Conservation (phyloP, 1,284 basidiomycete genomes). For the Apiotrichum veenhuisii region DNA sequence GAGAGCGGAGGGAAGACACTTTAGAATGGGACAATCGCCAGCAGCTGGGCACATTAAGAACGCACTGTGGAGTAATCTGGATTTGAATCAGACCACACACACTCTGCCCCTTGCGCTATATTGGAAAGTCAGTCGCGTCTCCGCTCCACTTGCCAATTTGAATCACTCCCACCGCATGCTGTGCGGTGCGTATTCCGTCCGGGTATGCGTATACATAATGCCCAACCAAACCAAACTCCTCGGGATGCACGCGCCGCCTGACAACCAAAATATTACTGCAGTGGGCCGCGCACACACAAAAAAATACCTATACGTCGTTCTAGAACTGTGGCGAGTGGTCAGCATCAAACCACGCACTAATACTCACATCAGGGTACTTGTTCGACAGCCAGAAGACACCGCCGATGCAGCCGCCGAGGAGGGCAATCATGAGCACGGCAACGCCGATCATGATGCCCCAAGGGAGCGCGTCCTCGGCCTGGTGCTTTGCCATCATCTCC, state of each 20-base stretch:
- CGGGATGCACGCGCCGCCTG: background rate
- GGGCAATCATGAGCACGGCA: background rate
- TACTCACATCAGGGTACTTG: conserved; percentile 7
- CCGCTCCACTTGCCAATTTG: background rate
- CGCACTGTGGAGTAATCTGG: too few species aligned
- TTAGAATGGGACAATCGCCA: too few species aligned
- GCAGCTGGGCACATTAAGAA: background rate
- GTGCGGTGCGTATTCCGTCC: background rate
- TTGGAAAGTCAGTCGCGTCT: background rate
- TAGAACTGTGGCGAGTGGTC: background rate
- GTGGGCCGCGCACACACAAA: background rate
- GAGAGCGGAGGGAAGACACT: background rate
- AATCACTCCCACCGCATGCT: background rate
- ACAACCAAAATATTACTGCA: background rate
- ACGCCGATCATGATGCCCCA: background rate
- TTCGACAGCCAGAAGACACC: background rate
- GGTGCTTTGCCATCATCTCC: background rate
- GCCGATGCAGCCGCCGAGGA: background rate
- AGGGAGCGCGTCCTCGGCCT: conserved; percentile 4
- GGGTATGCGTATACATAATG: conserved; percentile 8
- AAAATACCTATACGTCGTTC: background rate
- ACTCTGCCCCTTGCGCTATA: background rate
- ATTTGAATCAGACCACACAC: too few species aligned
- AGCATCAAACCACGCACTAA: background rate
- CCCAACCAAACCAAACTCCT: background rate